Evolutionary conservation across 495 filamentous ascomycete species (phyloP), one percentile per base, ranked within the genome.

Genomic region (Aspergillus panamensis): DNA sequence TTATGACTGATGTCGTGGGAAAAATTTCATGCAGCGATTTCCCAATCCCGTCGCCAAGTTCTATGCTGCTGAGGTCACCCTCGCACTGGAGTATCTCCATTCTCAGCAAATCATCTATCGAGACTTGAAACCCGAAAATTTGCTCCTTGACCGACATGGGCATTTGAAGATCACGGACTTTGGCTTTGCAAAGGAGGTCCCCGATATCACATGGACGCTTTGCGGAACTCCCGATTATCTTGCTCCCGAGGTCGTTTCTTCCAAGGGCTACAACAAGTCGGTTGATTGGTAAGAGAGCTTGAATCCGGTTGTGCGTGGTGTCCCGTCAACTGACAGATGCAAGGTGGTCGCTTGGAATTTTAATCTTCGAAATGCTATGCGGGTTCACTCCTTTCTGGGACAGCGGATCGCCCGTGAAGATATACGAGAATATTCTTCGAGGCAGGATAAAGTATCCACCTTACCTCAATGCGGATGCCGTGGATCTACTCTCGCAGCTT

Each of bases 341-440:
- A 49, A 97, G 93, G 93, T 98, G 94, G 94, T 97, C 93, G 42
- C 77, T 98, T 44, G 94, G 94, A 40, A 97, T 98, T 73, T 78
- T 98, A 51, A 97, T 98, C 67, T 98, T 97, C 67, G 94, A 98
- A 77, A 98, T 98, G 94, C 86, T 98, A 17, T 97, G 93, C 69
- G 94, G 94, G 13, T 97, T 96, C 71, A 97, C 94, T 13, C 94
- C 94, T 3, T 98, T 98, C 76, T 98, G 92, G 92, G 94, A 98
- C 71, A 88, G 88, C 55, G 94, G 93, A 33, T 96, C 90, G 6
- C 92, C 94, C 2, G 96, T 97, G 81, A 97, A 96, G 76, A 98
- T 98, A 63, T 98, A 98, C 72, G 93, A 97, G 78, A 98, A 98
- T 70, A 97, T 98, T 64, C 79, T 97, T 53, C 89, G 87, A 56